phyloP scores from a whole-genome alignment of 2,329 filamentous ascomycete genomes.

The Aspergillus tubingensis region DNA sequence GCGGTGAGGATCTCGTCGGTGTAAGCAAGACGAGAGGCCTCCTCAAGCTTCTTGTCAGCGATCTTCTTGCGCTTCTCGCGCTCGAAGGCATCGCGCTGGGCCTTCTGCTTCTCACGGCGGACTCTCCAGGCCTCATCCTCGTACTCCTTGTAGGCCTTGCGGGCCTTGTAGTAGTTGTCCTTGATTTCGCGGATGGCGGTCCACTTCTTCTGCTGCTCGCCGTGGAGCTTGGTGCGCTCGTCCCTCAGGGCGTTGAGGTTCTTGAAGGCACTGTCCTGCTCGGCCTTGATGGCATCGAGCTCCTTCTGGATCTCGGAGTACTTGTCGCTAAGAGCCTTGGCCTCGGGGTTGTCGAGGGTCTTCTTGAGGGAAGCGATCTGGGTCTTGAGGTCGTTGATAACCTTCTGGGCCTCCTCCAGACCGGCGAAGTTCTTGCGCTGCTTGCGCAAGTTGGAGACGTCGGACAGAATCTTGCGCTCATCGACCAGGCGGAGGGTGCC shows the following conservation, averaged over 20 bases:
- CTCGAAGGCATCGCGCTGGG: conserved; percentile 66
- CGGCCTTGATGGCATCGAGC: conserved; percentile 84
- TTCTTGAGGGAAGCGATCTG: conserved; percentile 90
- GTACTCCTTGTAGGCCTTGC: conserved; percentile 78
- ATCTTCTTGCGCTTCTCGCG: conserved; percentile 54
- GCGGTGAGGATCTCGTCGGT: conserved; percentile 88
- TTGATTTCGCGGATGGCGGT: conserved; percentile 80
- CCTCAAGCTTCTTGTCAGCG: conserved; percentile 56
- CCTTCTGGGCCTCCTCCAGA: conserved; percentile 83
- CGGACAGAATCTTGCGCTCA: conserved; percentile 87
- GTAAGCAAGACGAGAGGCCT: conserved; percentile 73
- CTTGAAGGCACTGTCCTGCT: conserved; percentile 90
- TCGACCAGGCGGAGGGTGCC: conserved; percentile 95
- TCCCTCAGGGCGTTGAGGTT: conserved; percentile 80
- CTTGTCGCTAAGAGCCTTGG: conserved; percentile 81
- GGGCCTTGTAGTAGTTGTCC: conserved; percentile 80
- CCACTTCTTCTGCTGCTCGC: conserved; percentile 85
- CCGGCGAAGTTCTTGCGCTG: conserved; percentile 86
- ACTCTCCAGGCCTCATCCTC: conserved; percentile 81
- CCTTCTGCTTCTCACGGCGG: conserved; percentile 73
- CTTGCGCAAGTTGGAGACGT: conserved; percentile 82
- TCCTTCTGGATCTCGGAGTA: conserved; percentile 85
- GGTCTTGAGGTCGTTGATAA: conserved; percentile 81
- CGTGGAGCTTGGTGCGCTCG: conserved; percentile 79
- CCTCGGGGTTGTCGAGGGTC: conserved; percentile 84